These are phyloP conservation scores for Pisolithus microcarpus DNA, from an alignment of 768 basidiomycete species.

Conservation along the genomic window DNA sequence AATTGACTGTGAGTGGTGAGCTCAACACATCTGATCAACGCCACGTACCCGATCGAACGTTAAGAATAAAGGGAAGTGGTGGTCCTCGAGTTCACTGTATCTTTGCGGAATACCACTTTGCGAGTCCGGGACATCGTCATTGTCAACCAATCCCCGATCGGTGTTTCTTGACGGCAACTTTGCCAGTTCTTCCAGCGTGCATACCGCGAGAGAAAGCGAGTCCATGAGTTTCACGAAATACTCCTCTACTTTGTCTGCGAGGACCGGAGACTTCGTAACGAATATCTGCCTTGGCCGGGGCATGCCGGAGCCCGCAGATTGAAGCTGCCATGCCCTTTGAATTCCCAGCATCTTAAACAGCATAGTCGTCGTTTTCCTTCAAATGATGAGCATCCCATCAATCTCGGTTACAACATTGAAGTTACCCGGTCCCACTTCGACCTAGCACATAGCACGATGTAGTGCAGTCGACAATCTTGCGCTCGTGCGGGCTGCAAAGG, in stretches of 20 bases:
- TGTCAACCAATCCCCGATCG: conserved; percentile 28
- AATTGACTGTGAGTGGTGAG: background rate
- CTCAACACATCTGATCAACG: background rate
- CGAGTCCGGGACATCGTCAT: conserved; percentile 29
- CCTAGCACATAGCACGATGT: conserved; percentile 62
- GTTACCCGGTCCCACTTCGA: conserved; percentile 66
- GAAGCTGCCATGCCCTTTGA: conserved; percentile 45
- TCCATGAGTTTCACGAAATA: conserved; percentile 49
- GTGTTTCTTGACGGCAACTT: conserved; percentile 15
- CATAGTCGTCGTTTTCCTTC: conserved; percentile 71
- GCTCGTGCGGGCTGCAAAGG: conserved; percentile 35
- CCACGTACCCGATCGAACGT: conserved; percentile 52
- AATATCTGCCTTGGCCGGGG: conserved; percentile 61
- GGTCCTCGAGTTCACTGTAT: conserved; percentile 50
- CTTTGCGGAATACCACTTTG: conserved; percentile 29
- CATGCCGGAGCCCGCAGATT: conserved; percentile 17
- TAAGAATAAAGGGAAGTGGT: conserved; percentile 64
- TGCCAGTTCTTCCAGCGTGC: conserved; percentile 34
- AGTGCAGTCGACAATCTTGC: conserved; percentile 50
- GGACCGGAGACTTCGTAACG: conserved; percentile 59
- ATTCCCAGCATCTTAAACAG: conserved; percentile 69
- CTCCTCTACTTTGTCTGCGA: conserved; percentile 65
- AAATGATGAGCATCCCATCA: background rate
- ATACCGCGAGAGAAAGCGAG: conserved; percentile 33
- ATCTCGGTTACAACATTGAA: no score